Evolutionary conservation across 202 grass and related monocot genomes (phyloP).

Genomic region (Cymbopogon flexuosus): DNA sequence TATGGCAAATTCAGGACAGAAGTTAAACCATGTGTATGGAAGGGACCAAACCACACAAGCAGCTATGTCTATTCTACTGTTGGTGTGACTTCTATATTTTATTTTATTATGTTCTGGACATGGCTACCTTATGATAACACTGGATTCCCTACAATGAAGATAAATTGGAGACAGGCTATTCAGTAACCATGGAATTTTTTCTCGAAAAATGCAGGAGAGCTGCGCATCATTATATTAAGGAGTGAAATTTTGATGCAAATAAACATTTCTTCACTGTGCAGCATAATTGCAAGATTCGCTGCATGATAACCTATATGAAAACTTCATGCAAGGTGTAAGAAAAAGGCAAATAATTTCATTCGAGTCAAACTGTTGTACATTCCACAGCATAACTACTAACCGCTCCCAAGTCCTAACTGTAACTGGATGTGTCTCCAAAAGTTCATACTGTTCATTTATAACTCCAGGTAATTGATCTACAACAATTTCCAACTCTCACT

Average conservation of each 20-base stretch:
- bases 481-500: neutral
- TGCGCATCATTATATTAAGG: no score
- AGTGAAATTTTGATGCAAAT: slow-evolving; percentile 2
- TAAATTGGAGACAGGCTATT: neutral
- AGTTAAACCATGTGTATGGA: neutral
- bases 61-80: neutral
- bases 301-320: neutral
- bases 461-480: neutral
- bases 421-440: neutral
- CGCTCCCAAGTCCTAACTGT: neutral
- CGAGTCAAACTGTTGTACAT: neutral
- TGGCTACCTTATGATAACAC: slow-evolving; percentile 4
- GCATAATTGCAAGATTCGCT: neutral
- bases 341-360: neutral
- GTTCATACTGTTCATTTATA: neutral
- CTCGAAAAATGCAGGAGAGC: no score
- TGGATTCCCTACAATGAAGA: neutral
- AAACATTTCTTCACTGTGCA: neutral
- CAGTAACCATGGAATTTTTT: neutral
- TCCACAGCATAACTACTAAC: neutral
- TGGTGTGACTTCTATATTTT: slow-evolving; percentile 5
- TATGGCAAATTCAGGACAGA: slow-evolving; percentile 2
- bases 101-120: neutral
- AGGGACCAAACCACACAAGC: slow-evolving; percentile 7
- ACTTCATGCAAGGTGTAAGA: neutral